Percentiles rank a stretch among this genome's conserved stretches.
Evolutionary conservation across 495 filamentous ascomycete genomes (phyloP).

Genomic region (Podospora pseudoanserina): DNA sequence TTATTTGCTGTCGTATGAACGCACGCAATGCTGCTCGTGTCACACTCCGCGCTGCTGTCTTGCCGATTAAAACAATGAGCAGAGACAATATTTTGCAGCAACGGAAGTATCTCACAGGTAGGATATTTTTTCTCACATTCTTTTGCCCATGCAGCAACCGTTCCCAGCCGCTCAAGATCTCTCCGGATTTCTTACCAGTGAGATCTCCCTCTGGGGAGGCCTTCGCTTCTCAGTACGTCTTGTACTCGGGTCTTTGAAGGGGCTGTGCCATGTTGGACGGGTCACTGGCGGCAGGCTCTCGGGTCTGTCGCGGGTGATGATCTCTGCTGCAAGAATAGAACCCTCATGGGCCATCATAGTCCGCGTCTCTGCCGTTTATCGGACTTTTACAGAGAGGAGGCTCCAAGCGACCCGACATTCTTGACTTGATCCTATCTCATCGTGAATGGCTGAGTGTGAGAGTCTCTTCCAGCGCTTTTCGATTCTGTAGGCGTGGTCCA

Average conservation of each 20-base stretch:
- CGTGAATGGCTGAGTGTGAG: slow-evolving; percentile 2
- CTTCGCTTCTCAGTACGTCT: slow-evolving; percentile 46
- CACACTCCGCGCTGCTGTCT: neutral
- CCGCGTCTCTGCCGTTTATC: slow-evolving; percentile 40
- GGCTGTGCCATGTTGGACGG: slow-evolving; percentile 36
- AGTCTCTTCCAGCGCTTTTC: neutral
- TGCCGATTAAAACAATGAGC: neutral
- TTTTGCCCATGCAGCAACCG: neutral
- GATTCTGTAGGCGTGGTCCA: too few species aligned
- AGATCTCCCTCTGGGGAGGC: slow-evolving; percentile 38
- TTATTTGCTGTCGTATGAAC: neutral
- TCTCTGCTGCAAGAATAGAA: slow-evolving; percentile 42
- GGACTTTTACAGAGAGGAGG: slow-evolving; percentile 43
- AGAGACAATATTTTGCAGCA: neutral
- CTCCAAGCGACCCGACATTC: slow-evolving; percentile 53
- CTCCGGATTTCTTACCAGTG: slow-evolving; percentile 3
- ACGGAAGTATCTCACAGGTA: neutral
- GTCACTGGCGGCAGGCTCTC: neutral
- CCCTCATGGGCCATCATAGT: slow-evolving; percentile 51
- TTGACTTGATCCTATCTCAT: neutral
- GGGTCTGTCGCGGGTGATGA: neutral
- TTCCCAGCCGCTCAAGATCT: slow-evolving; percentile 6
- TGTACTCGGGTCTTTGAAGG: slow-evolving; percentile 45
- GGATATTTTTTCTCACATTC: neutral
- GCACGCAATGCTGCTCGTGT: neutral